Base-by-base conservation (phyloP, 441 rosid genomes). In the Aleurites moluccanus region DNA sequence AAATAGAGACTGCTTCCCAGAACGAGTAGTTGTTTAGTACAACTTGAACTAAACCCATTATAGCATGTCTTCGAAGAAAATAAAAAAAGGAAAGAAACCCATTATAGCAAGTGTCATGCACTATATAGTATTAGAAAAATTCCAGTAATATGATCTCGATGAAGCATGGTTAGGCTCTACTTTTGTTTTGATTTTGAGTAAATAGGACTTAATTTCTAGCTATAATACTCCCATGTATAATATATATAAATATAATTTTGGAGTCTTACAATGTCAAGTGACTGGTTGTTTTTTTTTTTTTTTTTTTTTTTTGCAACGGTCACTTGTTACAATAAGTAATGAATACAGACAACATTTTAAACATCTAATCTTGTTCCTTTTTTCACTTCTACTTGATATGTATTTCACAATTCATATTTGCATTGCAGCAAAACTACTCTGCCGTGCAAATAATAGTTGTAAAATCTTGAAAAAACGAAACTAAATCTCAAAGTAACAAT, bases 1-100 rank as follows among this genome's bases (percentile, higher is more conserved):
- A 83, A 69, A 88, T 88, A 55, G 79, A 86, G 76, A 77, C 81
- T 21, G 80, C 75, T 73, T 80, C 85, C 38, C 82, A 74, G 13
- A 42, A 73, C 45, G 73, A 75, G 33, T 73, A 50, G 73, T 35
- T 75, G 3, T 57, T 70, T 70, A 59, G 40, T n/a, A 38, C 13
- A 27, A 38, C 30, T 40, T 42, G 25, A 28, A 28, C 21, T 10
- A 50, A 38, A 14, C n/a, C 7, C n/a, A n/a, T n/a, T 21, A 50
- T 38, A 38, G 40, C 40, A 38, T 38, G 40, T 38, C 40, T 38
- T 6, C 40, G 6, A 38, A 38, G 40, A 6, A 38, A 33, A 33
- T 33, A 1, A 6, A 38, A 38, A 23, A 47, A 15, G 40, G n/a
- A 62, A 33, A 25, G 44, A 8, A 53, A 0, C 45, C 33, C 38